Percentiles rank a stretch among this genome's conserved stretches.
Conservation (phyloP, 2,329 filamentous ascomycete genomes). For the Aspergillus thermomutatus region DNA sequence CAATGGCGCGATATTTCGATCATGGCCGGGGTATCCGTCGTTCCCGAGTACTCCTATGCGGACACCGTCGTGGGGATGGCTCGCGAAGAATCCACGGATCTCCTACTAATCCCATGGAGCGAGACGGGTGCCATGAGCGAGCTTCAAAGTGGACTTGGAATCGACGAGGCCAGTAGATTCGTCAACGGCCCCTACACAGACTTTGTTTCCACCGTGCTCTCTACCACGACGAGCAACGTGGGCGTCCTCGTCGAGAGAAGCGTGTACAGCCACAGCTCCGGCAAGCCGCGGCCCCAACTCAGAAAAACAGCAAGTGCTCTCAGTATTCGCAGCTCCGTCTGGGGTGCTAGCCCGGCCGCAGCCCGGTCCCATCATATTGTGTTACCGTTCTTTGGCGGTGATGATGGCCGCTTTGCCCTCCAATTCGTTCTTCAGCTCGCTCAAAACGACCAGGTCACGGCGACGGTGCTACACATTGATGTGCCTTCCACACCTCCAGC, state of each 20-base stretch:
- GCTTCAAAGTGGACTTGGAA: slow-evolving; percentile 49
- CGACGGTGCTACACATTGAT: slow-evolving; percentile 65
- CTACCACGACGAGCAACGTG: slow-evolving; percentile 62
- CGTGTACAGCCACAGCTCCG: slow-evolving; percentile 41
- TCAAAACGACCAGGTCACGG: slow-evolving; percentile 73
- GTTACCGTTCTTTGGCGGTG: slow-evolving; percentile 79
- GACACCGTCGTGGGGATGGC: slow-evolving; percentile 71
- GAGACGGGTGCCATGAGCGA: slow-evolving; percentile 75
- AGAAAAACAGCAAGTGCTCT: slow-evolving; percentile 52
- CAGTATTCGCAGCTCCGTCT: slow-evolving; percentile 59
- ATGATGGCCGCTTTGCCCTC: slow-evolving; percentile 77
- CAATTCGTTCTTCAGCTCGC: slow-evolving; percentile 80
- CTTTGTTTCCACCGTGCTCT: slow-evolving; percentile 69
- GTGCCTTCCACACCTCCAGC: slow-evolving; percentile 15
- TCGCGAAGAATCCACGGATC: slow-evolving; percentile 65
- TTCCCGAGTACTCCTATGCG: slow-evolving; percentile 73
- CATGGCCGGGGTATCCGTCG: slow-evolving; percentile 75
- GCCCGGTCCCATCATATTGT: slow-evolving; percentile 77
- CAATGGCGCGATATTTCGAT: slow-evolving; percentile 79
- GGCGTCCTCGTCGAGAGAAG: slow-evolving; percentile 77
- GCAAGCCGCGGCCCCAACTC: slow-evolving; percentile 21
- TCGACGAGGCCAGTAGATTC: slow-evolving; percentile 56
- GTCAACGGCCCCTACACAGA: slow-evolving; percentile 62
- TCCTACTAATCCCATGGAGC: slow-evolving; percentile 86
- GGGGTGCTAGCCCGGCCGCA: slow-evolving; percentile 56